Conservation (phyloP, 257 asterid genomes). For the Jasminum sambac region DNA sequence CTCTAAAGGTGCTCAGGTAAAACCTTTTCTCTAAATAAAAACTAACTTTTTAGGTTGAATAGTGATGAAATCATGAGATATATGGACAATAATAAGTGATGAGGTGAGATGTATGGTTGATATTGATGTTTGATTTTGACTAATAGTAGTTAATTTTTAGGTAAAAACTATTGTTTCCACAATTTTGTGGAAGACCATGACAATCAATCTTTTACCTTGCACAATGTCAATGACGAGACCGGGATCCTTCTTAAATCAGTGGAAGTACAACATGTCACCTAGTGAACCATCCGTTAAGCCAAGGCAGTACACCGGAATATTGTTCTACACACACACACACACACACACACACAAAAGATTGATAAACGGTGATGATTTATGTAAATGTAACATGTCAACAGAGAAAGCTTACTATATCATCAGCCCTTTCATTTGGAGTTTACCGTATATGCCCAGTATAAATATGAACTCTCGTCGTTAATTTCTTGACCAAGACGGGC, state of each 20-base stretch:
- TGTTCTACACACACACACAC: constrained; percentile 65
- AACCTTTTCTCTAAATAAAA: too few species aligned
- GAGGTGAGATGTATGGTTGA: too few species aligned
- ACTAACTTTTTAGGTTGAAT: too few species aligned
- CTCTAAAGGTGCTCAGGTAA: constrained; percentile 10
- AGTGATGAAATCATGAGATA: too few species aligned
- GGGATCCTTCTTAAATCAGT: constrained; percentile 67
- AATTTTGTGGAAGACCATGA: too few species aligned
- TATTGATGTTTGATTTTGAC: too few species aligned
- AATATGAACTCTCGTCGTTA: constrained; percentile 73
- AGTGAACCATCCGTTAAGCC: constrained; percentile 91
- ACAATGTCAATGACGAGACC: constrained; percentile 85
- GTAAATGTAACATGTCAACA: neutral
- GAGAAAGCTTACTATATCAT: constrained; percentile 7
- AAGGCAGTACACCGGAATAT: constrained; percentile 86
- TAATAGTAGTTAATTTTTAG: too few species aligned
- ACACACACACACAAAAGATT: too few species aligned
- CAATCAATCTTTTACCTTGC: constrained; percentile 49
- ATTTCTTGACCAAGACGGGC: constrained; percentile 88
- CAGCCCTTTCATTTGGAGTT: constrained; percentile 14
- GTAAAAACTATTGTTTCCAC: too few species aligned
- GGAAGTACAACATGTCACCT: constrained; percentile 95
- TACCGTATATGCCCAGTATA: constrained; percentile 95
- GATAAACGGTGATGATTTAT: neutral
- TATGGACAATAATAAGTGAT: too few species aligned